Base-by-base conservation (phyloP, 2,329 filamentous ascomycete genomes). In the Trichoderma gracile region DNA sequence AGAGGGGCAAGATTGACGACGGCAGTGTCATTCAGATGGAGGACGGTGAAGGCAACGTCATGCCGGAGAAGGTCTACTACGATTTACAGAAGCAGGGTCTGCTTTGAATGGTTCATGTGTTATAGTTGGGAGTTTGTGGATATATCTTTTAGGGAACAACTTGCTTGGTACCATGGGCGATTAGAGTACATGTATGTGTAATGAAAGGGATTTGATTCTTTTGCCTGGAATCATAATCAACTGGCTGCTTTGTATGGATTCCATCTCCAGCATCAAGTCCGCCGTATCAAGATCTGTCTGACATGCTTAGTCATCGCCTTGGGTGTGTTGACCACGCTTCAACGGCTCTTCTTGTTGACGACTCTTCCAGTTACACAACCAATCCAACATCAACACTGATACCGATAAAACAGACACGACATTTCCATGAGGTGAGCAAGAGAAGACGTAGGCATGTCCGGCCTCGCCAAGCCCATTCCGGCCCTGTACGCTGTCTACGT, bases 21-120 rank as follows among this genome's bases (percentile, higher is more conserved):
- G 92, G 94, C 45, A 92, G 90, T 66, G 86, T 99, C 10, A 92
- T 98, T 56, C 93, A 99, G 81, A 99, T 99, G 95, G 95, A 99
- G 81, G 95, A 99, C 76, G 91, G 87, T 0, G 91, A 96, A 75
- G 95, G 95, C 53, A 98, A 99, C 73, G 95, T 99, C 64, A 99
- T 99, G 95, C 95, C 96, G 0, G 93, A 97, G 80, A 96, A 97
- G 83, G 94, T 99, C 62, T 99, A 97, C 77, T 89, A 93, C 69
- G 95, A 99, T 83, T 79, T 98, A 77, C 90, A 92, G 78, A 96
- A 96, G 79, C 92, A 96, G 75, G 94, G 94, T 40, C 81, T 97
- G 73, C 79, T 96, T 69, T 95, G 82, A 77, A 63, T 19, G 23
- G 19, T 63, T 46, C 23, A 21, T 50, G 23, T 25, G 45, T 60